A percentile compares a stretch with the other conserved stretches of the same genome.
Evolutionary conservation across 2,329 filamentous ascomycete species (phyloP).

Genomic region (Fusarium mangiferae): DNA sequence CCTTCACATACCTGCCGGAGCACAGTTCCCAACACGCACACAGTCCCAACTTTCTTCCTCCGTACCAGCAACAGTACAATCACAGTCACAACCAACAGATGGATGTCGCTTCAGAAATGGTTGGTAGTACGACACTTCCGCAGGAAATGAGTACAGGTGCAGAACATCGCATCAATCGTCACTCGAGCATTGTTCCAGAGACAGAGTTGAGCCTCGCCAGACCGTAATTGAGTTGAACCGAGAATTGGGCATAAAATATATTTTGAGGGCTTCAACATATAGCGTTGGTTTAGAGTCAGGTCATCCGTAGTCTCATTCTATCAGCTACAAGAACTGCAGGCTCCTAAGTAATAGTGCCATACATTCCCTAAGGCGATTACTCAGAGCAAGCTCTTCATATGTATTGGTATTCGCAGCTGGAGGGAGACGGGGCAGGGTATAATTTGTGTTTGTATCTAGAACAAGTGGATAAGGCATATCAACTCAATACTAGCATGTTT

Average conservation of each 20-base stretch:
- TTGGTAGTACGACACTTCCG: slow-evolving; percentile 21
- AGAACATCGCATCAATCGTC: slow-evolving; percentile 14
- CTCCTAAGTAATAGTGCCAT: background rate
- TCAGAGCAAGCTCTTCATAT: background rate
- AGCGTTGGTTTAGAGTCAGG: background rate
- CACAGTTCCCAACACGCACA: background rate
- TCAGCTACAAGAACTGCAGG: background rate
- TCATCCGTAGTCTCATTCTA: background rate
- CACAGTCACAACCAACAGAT: slow-evolving; percentile 9
- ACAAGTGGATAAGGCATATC: background rate
- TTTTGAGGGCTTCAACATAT: background rate
- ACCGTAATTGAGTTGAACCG: background rate
- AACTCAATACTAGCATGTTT: background rate
- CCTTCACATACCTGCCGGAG: slow-evolving; percentile 33
- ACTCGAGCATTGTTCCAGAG: slow-evolving; percentile 5
- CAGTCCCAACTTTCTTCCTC: slow-evolving; percentile 22
- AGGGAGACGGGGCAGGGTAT: background rate
- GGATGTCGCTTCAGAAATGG: slow-evolving; percentile 38
- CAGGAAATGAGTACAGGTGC: slow-evolving; percentile 37
- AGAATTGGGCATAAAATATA: background rate
- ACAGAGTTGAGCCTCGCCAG: slow-evolving; percentile 8
- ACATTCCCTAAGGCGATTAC: background rate
- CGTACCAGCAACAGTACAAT: slow-evolving; percentile 19
- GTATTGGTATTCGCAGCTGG: background rate
- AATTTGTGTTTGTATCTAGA: background rate